A percentile compares a stretch with the other conserved stretches of the same genome.
Evolutionary conservation across 1,284 basidiomycete species (phyloP).

Genomic region (Leccinum pachyderme): DNA sequence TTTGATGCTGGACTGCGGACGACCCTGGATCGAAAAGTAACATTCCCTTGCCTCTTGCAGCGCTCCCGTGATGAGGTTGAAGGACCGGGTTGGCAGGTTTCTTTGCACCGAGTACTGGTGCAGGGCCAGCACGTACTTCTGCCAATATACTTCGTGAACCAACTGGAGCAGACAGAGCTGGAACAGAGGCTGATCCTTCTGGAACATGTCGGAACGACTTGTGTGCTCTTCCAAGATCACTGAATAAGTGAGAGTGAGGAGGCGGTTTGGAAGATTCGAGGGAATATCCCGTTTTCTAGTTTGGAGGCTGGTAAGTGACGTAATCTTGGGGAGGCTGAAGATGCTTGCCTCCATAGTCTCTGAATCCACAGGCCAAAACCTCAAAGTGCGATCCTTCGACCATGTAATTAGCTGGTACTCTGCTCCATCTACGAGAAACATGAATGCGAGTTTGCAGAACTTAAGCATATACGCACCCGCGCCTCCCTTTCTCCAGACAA

Average conservation of each 20-base stretch:
- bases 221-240: constrained; percentile 16
- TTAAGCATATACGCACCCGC: constrained; percentile 39
- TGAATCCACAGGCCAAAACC: constrained; percentile 86
- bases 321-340: not conserved
- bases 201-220: constrained; percentile 53
- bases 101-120: constrained; percentile 29
- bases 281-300: constrained; percentile 45
- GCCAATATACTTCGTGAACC: constrained; percentile 65
- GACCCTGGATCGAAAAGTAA: constrained; percentile 23
- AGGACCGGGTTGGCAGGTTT: constrained; percentile 35
- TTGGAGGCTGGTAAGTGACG: not conserved
- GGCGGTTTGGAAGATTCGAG: constrained; percentile 14
- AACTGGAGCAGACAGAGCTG: constrained; percentile 61
- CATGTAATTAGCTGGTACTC: constrained; percentile 95
- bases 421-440: constrained; percentile 47
- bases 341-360: constrained; percentile 62
- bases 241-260: constrained; percentile 31
- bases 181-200: constrained; percentile 33
- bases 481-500: constrained; percentile 85
- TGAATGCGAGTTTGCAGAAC: not conserved
- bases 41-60: constrained; percentile 35
- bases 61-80: constrained; percentile 35
- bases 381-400: constrained; percentile 91
- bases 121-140: constrained; percentile 59
- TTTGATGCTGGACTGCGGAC: constrained; percentile 15